These are phyloP conservation scores for Pleoardoris graminearum DNA, from an alignment of 2,329 filamentous ascomycete genomes.

Conservation along the genomic window DNA sequence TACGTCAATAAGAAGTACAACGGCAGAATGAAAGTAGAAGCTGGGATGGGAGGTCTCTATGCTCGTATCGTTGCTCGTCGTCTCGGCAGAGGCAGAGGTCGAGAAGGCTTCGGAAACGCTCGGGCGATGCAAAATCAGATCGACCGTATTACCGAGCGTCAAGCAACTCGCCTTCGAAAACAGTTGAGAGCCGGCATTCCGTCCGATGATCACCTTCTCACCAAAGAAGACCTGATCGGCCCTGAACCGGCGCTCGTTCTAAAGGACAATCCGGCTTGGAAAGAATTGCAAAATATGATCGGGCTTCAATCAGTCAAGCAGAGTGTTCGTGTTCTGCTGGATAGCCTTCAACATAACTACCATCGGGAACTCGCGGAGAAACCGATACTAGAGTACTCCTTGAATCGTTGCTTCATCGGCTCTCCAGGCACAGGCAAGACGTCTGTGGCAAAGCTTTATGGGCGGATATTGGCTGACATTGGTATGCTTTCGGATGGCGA, in stretches of 20 bases:
- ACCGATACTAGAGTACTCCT: conserved; percentile 60
- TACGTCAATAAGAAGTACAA: conserved; percentile 60
- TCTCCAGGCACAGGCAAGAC: conserved; percentile 78
- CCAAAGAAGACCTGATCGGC: conserved; percentile 71
- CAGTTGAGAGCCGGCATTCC: conserved; percentile 49
- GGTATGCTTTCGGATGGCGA: conserved; percentile 70
- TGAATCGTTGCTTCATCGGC: conserved; percentile 73
- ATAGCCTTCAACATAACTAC: conserved; percentile 67
- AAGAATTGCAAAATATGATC: conserved; percentile 59
- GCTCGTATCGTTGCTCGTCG: conserved; percentile 65
- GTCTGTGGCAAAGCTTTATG: conserved; percentile 73
- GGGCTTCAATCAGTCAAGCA: conserved; percentile 67
- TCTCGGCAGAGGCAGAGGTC: conserved; percentile 64
- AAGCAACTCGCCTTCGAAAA: conserved; percentile 58
- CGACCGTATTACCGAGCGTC: conserved; percentile 58
- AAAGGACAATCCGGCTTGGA: conserved; percentile 59
- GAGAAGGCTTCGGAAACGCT: conserved; percentile 74
- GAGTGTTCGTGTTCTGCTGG: conserved; percentile 61
- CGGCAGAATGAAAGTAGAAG: conserved; percentile 62
- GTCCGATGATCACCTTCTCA: conserved; percentile 63
- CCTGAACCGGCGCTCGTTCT: conserved; percentile 64
- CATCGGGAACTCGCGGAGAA: conserved; percentile 66
- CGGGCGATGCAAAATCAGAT: conserved; percentile 67
- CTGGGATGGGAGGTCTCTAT: conserved; percentile 62
- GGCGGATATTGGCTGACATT: conserved; percentile 67